Evolutionary conservation across 257 asterid genomes (phyloP).

Genomic region (Cruciata laevipes): DNA sequence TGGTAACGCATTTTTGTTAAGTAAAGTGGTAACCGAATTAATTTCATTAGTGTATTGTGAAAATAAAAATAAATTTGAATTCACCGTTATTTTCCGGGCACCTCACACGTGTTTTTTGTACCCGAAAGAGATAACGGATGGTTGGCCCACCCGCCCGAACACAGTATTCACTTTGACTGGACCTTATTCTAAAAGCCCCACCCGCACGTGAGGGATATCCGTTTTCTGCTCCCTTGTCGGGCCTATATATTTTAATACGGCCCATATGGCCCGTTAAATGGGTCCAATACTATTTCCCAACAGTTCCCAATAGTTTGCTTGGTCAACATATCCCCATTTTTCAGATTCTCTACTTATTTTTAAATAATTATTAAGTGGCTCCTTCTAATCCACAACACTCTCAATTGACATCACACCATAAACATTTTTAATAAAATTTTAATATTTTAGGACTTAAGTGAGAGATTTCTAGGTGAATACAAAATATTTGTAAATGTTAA

Average conservation of each 20-base stretch:
- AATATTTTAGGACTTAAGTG: too few species aligned
- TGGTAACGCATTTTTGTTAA: too few species aligned
- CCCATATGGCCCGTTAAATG: slow-evolving; percentile 20
- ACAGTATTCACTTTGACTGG: slow-evolving; percentile 33
- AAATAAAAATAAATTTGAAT: too few species aligned
- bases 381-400: neutral
- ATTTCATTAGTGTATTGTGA: too few species aligned
- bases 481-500: too few species aligned
- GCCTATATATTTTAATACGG: slow-evolving; percentile 18
- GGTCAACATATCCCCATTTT: slow-evolving; percentile 9
- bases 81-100: slow-evolving; percentile 8
- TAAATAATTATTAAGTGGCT: neutral
- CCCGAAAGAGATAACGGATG: slow-evolving; percentile 20
- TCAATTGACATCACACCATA: neutral
- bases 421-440: too few species aligned
- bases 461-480: too few species aligned
- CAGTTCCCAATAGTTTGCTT: neutral
- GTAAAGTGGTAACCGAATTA: too few species aligned
- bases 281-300: slow-evolving; percentile 15
- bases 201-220: slow-evolving; percentile 45
- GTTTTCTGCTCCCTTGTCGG: slow-evolving; percentile 34
- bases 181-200: slow-evolving; percentile 22
- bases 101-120: slow-evolving; percentile 36
- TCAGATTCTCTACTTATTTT: slow-evolving; percentile 6
- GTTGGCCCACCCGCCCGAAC: slow-evolving; percentile 9